phyloP scores from a whole-genome alignment of 2,329 filamentous ascomycete genomes.

The Zasmidium angulare region DNA sequence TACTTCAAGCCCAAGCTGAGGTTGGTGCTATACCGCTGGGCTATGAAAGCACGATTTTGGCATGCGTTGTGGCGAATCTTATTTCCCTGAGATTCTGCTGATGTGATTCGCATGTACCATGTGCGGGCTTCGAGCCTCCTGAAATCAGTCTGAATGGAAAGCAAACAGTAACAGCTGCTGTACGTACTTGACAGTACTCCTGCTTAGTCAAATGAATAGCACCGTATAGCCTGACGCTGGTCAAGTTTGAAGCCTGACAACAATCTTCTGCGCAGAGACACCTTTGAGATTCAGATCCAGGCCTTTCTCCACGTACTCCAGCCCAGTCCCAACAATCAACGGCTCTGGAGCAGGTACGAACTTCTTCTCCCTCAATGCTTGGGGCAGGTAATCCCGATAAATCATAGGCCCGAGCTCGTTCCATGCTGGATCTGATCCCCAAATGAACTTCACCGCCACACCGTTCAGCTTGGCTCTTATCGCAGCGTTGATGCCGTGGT shows the following conservation, averaged over 20 bases:
- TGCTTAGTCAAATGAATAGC: no score
- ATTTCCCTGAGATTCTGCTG: no score
- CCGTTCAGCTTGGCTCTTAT: background rate
- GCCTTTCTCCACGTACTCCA: constrained; percentile 29
- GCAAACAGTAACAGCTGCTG: no score
- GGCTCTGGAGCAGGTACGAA: constrained; percentile 33
- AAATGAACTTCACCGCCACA: constrained; percentile 10
- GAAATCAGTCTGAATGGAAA: no score
- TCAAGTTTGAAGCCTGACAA: constrained; percentile 30
- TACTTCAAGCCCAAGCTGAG: no score
- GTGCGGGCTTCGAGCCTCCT: no score
- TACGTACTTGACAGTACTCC: no score
- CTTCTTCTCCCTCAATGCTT: constrained; percentile 28
- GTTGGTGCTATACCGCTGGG: no score
- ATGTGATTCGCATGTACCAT: no score
- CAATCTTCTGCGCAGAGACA: constrained; percentile 31
- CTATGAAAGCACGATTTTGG: no score
- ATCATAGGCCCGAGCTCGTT: constrained; percentile 7
- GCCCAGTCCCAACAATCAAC: constrained; percentile 37
- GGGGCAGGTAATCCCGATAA: constrained; percentile 10
- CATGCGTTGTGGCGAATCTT: no score
- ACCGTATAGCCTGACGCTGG: no score
- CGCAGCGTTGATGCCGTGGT: background rate
- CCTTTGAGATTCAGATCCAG: constrained; percentile 28
- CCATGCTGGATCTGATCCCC: constrained; percentile 10